phyloP scores from a whole-genome alignment of 2,329 filamentous ascomycete genomes.

The Grosmannia clavigera region DNA sequence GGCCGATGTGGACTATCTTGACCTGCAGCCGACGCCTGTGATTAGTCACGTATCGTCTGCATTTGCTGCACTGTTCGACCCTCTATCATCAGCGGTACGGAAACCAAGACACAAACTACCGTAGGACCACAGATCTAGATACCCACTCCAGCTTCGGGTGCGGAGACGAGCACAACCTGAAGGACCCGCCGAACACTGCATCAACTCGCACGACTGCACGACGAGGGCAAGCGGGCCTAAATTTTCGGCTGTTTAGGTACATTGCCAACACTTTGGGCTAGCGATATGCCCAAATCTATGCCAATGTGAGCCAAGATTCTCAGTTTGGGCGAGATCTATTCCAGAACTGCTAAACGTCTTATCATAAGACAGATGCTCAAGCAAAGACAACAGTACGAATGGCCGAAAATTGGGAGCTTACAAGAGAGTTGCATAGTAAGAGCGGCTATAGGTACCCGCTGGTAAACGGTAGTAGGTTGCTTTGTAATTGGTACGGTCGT shows the following conservation, averaged over 20 bases:
- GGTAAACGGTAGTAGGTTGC: no score
- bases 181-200: conserved; percentile 36
- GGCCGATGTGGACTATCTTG: neutral
- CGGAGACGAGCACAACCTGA: conserved; percentile 23
- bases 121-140: no score
- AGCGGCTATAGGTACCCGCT: no score
- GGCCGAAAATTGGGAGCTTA: conserved; percentile 26
- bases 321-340: neutral
- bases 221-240: conserved; percentile 47
- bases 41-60: neutral
- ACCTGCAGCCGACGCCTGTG: neutral
- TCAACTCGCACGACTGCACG: conserved; percentile 43
- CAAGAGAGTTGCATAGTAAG: no score
- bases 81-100: neutral
- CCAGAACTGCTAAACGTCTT: no score
- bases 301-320: conserved; percentile 29
- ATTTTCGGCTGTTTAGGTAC: conserved; percentile 38
- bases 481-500: no score
- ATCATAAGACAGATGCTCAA: no score
- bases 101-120: neutral
- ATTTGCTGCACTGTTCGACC: neutral
- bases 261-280: conserved; percentile 45
- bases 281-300: conserved; percentile 42
- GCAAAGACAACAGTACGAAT: conserved; percentile 25
- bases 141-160: conserved; percentile 30